phyloP scores from a whole-genome alignment of 2,329 filamentous ascomycete species.

The Penicillium sp. region DNA sequence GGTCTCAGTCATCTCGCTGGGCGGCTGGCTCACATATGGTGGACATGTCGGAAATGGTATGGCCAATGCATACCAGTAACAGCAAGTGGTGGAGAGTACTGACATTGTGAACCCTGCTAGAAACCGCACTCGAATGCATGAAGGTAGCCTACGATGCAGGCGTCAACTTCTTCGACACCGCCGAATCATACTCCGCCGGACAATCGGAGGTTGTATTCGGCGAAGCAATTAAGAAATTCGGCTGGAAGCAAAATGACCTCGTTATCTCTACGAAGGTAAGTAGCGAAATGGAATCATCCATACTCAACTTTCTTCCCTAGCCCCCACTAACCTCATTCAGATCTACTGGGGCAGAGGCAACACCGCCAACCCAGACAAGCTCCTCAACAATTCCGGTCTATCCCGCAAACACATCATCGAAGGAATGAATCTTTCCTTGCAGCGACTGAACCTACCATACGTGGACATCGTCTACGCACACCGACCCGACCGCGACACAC shows the following conservation, averaged over 20 bases:
- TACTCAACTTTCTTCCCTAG: background rate
- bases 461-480: conserved; percentile 70
- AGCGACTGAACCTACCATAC: conserved; percentile 64
- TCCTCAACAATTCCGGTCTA: conserved; percentile 66
- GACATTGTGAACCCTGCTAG: conserved; percentile 11
- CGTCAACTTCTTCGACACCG: conserved; percentile 59
- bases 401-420: conserved; percentile 70
- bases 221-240: conserved; percentile 56
- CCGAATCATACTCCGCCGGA: conserved; percentile 54
- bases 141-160: conserved; percentile 57
- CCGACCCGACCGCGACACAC: conserved; percentile 64
- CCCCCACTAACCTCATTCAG: conserved; percentile 26
- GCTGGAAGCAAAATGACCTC: conserved; percentile 58
- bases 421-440: conserved; percentile 59
- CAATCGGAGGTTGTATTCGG: conserved; percentile 58
- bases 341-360: conserved; percentile 64
- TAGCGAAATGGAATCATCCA: background rate
- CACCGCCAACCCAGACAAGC: conserved; percentile 59
- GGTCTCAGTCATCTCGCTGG: conserved; percentile 70
- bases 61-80: background rate
- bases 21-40: conserved; percentile 65
- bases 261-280: conserved; percentile 57
- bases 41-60: conserved; percentile 67
- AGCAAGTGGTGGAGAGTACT: background rate
- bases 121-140: conserved; percentile 44